Evolutionary conservation across 1,139 yeast genomes (phyloP).

Genomic region (Lodderomyces pseudojiufengensis): DNA sequence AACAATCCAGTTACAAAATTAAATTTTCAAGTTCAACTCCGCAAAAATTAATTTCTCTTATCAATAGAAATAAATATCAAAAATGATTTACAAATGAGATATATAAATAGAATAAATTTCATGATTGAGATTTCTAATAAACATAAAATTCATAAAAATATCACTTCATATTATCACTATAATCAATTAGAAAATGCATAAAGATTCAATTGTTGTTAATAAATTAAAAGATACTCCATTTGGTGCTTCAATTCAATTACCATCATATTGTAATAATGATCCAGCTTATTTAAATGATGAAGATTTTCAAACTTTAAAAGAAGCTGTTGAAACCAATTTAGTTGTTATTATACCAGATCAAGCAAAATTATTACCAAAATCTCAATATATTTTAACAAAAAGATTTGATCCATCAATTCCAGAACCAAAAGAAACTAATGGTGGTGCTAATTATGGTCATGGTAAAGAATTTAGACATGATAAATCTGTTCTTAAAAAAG

Average conservation of each 20-base stretch:
- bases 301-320: constrained; percentile 59
- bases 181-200: constrained; percentile 17
- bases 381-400: constrained; percentile 71
- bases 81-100: too few relatives aligned
- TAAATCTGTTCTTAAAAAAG: constrained; percentile 72
- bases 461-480: constrained; percentile 80
- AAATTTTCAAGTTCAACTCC: background rate
- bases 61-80: too few relatives aligned
- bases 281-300: constrained; percentile 66
- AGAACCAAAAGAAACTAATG: constrained; percentile 37
- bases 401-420: constrained; percentile 73
- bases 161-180: background rate
- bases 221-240: constrained; percentile 54
- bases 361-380: constrained; percentile 59
- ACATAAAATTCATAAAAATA: background rate
- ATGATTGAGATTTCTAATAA: background rate
- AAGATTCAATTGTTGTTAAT: constrained; percentile 29
- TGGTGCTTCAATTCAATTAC: constrained; percentile 66
- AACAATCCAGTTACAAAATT: too few relatives aligned
- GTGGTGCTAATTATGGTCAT: constrained; percentile 63
- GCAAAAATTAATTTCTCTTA: background rate
- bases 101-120: too few relatives aligned
- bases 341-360: constrained; percentile 74
- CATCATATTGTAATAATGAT: constrained; percentile 62
- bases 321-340: constrained; percentile 62